Percentiles rank a stretch among this genome's conserved stretches.
These are phyloP conservation scores for Penicillium hesseltinei DNA, from an alignment of 2,329 filamentous ascomycete species.

Conservation along the genomic window DNA sequence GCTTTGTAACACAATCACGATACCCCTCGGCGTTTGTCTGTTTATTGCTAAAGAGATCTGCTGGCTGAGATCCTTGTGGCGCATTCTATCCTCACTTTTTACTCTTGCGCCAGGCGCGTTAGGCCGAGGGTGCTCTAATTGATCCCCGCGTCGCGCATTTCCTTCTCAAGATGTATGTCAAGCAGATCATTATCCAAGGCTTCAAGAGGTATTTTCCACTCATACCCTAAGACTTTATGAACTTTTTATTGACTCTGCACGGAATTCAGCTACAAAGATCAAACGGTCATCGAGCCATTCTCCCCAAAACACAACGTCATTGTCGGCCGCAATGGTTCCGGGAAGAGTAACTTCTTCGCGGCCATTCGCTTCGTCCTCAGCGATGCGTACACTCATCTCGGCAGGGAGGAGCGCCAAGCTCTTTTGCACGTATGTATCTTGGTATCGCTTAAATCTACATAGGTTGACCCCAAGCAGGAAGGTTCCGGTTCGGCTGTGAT, in stretches of 20 bases:
- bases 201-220: constrained; percentile 78
- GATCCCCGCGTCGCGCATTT: constrained; percentile 31
- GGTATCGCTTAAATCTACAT: background rate
- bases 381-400: constrained; percentile 95
- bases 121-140: constrained; percentile 29
- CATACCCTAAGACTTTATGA: background rate
- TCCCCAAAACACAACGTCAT: constrained; percentile 97
- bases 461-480: constrained; percentile 54
- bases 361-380: constrained; percentile 97
- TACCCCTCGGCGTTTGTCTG: background rate
- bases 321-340: constrained; percentile 97
- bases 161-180: constrained; percentile 79
- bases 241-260: background rate
- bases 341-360: constrained; percentile 99
- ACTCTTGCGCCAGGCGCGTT: constrained; percentile 23
- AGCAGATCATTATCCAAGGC: constrained; percentile 99
- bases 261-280: constrained; percentile 85
- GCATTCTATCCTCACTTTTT: background rate
- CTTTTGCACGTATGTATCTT: constrained; percentile 69
- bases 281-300: constrained; percentile 97
- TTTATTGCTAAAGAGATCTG: constrained; percentile 2
- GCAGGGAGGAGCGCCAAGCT: constrained; percentile 90
- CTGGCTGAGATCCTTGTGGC: background rate
- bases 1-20: constrained; percentile 13
- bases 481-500: constrained; percentile 96